Conservation (phyloP, 148 eudicot genomes). For the Euryodendron excelsum region DNA sequence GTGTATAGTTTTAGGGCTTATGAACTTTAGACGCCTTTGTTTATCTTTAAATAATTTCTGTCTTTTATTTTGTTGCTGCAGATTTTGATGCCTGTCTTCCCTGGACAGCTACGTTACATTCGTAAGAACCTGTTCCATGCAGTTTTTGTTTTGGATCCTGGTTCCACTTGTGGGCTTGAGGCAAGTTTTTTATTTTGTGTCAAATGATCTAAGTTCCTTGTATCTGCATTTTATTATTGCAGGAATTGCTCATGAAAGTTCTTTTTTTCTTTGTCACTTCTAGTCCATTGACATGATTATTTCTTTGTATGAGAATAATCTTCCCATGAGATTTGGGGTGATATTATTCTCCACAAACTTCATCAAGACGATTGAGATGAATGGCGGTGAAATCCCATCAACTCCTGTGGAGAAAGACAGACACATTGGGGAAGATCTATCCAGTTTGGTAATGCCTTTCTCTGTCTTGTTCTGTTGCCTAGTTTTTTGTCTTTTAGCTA, state of each 20-base stretch:
- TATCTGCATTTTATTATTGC: constrained; percentile 14
- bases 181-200: constrained; percentile 42
- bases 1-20: background rate
- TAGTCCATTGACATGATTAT: constrained; percentile 69
- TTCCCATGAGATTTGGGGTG: constrained; percentile 93
- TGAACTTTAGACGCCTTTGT: background rate
- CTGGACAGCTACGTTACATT: constrained; percentile 93
- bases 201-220: background rate
- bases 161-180: constrained; percentile 86
- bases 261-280: constrained; percentile 17
- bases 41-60: background rate
- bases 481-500: background rate
- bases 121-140: constrained; percentile 94
- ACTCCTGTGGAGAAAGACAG: constrained; percentile 24
- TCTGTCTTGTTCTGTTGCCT: background rate
- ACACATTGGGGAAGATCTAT: constrained; percentile 57
- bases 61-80: constrained; percentile 29
- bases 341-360: constrained; percentile 65
- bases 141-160: constrained; percentile 86
- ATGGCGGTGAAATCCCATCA: constrained; percentile 46
- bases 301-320: constrained; percentile 76
- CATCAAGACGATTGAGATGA: constrained; percentile 49
- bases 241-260: constrained; percentile 11
- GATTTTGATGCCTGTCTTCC: constrained; percentile 97
- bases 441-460: constrained; percentile 57